Conservation (phyloP, 164 flowering plant species). For the Umbilicus rupestris region DNA sequence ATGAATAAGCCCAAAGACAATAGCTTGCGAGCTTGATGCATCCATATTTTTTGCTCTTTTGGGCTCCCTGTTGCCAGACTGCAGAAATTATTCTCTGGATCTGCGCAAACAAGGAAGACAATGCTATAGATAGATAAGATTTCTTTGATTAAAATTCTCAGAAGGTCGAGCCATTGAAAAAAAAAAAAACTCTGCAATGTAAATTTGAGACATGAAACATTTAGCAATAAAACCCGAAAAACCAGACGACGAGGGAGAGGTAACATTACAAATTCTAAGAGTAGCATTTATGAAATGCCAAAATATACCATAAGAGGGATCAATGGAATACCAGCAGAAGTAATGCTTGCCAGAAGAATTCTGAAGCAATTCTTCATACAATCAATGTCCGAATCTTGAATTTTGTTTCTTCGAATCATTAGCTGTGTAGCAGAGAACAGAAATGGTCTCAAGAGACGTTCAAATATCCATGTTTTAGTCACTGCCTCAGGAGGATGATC, state of each 20-base stretch:
- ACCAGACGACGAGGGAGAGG: no score
- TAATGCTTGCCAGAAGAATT: constrained; percentile 60
- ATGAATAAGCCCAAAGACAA: constrained; percentile 52
- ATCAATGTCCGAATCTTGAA: constrained; percentile 24
- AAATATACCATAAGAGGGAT: neutral
- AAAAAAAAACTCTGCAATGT: neutral
- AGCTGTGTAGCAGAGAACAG: constrained; percentile 51
- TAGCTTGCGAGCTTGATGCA: constrained; percentile 56
- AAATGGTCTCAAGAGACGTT: constrained; percentile 64
- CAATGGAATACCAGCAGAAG: constrained; percentile 45
- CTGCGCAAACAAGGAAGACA: no score
- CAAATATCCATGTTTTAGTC: constrained; percentile 43
- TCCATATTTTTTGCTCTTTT: constrained; percentile 69
- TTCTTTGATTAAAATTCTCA: neutral
- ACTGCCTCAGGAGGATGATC: constrained; percentile 16
- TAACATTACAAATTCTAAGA: no score
- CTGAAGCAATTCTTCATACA: constrained; percentile 58
- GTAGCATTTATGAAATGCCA: neutral
- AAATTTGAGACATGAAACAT: neutral
- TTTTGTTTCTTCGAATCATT: constrained; percentile 23
- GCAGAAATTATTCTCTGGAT: constrained; percentile 57
- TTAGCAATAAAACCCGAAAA: neutral
- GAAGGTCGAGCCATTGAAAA: neutral
- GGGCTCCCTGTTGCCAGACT: constrained; percentile 47
- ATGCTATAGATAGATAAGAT: neutral